Base-by-base conservation (phyloP, 1,139 yeast genomes). In the Debaryomycetaceae sp. region DNA sequence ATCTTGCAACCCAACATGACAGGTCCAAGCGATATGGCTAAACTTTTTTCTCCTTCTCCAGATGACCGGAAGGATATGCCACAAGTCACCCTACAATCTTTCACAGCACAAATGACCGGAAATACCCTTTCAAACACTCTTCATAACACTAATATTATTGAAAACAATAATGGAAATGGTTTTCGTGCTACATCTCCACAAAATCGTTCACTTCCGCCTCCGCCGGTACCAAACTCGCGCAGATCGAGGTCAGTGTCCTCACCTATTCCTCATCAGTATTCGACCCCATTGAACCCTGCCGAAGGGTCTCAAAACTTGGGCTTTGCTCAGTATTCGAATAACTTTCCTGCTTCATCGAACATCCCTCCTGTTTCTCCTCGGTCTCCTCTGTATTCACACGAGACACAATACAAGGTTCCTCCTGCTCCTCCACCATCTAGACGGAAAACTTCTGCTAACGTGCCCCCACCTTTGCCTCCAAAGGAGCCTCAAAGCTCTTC, bases 341-440 rank as follows among this genome's bases (percentile, higher is more conserved):
- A 30, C 13, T 28, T 26, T 17, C 33, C 9, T 17, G 16, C 26
- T 11, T 14, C 40, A 14, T 39, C 41, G 24, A 43, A 37, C 14
- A 45, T 49, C 6, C 65, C 65, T 2, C 50, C 51, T 9, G 41
- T 49, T 3, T 58, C 56, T 3, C 52, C 53, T 4, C 42, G 55
- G 30, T 34, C 53, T 34, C 42, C 42, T 1, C 30, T 36, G 17
- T 36, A 39, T 5, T 29, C 32, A 8, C 17, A 16, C n/a, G 38
- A 17, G 11, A 15, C 16, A 9, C 36, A 34, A 6, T 18, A 17
- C 14, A 35, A 30, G 31, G 30, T 29, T 7, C 38, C 38, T 9
- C 65, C 70, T 4, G 70, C 70, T 2, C 79, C 78, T 0, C 75
- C 75, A 0, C 73, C 79, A 1, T 60, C 71, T 24, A 56, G 75